phyloP scores from a whole-genome alignment of 805 yeast species.

The Candida pseudoglaebosa region DNA sequence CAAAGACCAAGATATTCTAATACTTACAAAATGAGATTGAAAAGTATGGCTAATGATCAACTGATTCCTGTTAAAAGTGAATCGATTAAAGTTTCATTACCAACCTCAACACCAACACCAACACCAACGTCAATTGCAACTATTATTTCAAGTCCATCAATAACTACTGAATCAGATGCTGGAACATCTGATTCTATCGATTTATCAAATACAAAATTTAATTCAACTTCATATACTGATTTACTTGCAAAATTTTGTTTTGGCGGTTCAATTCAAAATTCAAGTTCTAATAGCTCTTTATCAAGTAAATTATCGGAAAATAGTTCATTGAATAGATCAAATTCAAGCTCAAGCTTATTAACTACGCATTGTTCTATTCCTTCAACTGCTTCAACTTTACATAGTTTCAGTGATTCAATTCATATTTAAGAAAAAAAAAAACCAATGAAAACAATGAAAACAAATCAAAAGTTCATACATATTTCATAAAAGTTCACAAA shows the following conservation, averaged over 20 bases:
- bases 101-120: background rate
- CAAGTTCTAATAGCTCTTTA: conserved; percentile 1
- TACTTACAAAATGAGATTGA: conserved; percentile 3
- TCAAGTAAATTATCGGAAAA: conserved; percentile 2
- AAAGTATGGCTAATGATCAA: background rate
- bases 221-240: conserved; percentile 22
- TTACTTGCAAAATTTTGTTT: conserved; percentile 35
- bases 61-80: background rate
- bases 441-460: too few species aligned
- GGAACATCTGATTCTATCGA: conserved; percentile 1
- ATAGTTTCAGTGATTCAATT: conserved; percentile 30
- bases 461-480: too few species aligned
- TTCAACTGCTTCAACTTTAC: conserved; percentile 32
- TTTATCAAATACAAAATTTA: conserved; percentile 3
- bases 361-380: conserved; percentile 8
- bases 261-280: conserved; percentile 12
- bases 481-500: too few species aligned
- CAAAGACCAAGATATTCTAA: conserved; percentile 4
- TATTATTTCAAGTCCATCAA: too few species aligned
- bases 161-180: background rate
- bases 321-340: background rate
- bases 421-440: conserved; percentile 25
- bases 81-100: background rate
- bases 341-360: background rate
- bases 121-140: too few species aligned